Conservation (phyloP, 257 asterid species). For the Lithospermum erythrorhizon region DNA sequence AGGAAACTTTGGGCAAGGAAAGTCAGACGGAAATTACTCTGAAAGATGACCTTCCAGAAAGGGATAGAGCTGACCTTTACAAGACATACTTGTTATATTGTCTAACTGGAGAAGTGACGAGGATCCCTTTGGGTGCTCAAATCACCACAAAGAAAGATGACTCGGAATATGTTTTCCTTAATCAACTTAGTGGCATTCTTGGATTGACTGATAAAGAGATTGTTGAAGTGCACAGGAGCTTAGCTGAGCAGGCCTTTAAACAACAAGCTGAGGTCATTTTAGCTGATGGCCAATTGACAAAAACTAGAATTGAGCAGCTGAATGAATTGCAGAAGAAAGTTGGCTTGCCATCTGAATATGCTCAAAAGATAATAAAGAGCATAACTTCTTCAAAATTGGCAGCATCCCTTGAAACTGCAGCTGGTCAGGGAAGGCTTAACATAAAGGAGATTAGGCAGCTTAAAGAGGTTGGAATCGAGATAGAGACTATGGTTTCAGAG, state of each 20-base stretch:
- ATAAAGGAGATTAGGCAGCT: slow-evolving; percentile 81
- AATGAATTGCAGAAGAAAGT: slow-evolving; percentile 62
- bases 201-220: slow-evolving; percentile 72
- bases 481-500: slow-evolving; percentile 64
- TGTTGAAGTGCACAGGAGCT: slow-evolving; percentile 68
- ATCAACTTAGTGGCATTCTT: slow-evolving; percentile 73
- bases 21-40: slow-evolving; percentile 76
- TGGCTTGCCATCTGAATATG: slow-evolving; percentile 77
- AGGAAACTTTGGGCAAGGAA: slow-evolving; percentile 33
- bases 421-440: slow-evolving; percentile 79
- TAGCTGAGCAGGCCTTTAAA: slow-evolving; percentile 90
- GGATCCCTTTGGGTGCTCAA: slow-evolving; percentile 69
- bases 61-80: slow-evolving; percentile 81
- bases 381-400: slow-evolving; percentile 67
- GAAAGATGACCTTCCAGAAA: slow-evolving; percentile 77
- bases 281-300: slow-evolving; percentile 88
- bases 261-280: slow-evolving; percentile 88
- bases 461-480: slow-evolving; percentile 71
- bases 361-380: slow-evolving; percentile 69
- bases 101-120: slow-evolving; percentile 78
- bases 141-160: slow-evolving; percentile 74
- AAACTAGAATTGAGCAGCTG: slow-evolving; percentile 65
- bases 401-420: slow-evolving; percentile 90
- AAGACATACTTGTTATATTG: slow-evolving; percentile 79
- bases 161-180: slow-evolving; percentile 55